These are phyloP conservation scores for Phytophthora podocarpi DNA, from an alignment of 352 stramenopile species.

Conservation along the genomic window DNA sequence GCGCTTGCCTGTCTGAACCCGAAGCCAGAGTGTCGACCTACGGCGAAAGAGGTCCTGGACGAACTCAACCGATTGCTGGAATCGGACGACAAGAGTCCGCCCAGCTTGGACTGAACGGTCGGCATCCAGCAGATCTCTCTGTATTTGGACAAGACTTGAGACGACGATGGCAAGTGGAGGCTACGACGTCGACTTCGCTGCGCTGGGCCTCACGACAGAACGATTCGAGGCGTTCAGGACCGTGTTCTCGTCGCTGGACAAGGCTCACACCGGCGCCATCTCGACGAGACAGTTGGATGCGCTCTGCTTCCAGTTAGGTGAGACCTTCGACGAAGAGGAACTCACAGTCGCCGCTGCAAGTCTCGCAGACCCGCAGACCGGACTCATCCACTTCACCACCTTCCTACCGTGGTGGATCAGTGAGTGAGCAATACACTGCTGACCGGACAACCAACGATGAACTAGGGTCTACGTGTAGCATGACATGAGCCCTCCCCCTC, in stretches of 20 bases:
- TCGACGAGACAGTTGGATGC: constrained; percentile 58
- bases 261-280: constrained; percentile 55
- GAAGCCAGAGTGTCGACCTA: constrained; percentile 32
- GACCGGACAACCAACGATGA: no score
- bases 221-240: constrained; percentile 67
- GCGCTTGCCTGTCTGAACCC: constrained; percentile 9
- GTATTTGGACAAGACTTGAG: not conserved
- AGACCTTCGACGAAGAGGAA: constrained; percentile 66
- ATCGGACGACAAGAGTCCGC: constrained; percentile 2
- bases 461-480: no score
- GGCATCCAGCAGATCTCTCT: constrained; percentile 4
- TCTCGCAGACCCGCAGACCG: constrained; percentile 53
- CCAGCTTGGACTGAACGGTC: constrained; percentile 18
- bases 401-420: constrained; percentile 73
- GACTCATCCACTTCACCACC: constrained; percentile 64
- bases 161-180: constrained; percentile 24
- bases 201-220: constrained; percentile 50
- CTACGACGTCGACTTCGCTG: constrained; percentile 59
- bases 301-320: constrained; percentile 63
- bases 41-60: constrained; percentile 33
- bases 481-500: no score
- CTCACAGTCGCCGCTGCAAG: constrained; percentile 50
- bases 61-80: constrained; percentile 29
- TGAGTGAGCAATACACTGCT: constrained; percentile 42
- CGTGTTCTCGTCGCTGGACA: constrained; percentile 58